Conservation (phyloP, 495 filamentous ascomycete genomes). For the Talaromyces nanjingensis region DNA sequence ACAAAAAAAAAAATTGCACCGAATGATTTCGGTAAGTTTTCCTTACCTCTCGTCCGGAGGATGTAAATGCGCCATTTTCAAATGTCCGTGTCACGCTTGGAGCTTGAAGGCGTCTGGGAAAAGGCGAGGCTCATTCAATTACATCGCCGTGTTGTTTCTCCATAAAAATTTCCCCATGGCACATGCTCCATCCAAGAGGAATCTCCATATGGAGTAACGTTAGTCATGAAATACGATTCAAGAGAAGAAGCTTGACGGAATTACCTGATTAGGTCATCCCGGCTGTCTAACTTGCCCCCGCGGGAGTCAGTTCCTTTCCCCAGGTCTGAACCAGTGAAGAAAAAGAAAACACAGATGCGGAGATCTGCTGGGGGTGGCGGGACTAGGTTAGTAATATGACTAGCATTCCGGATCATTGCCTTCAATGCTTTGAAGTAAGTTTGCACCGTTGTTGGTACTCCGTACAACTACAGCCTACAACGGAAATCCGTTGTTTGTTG, state of each 20-base stretch:
- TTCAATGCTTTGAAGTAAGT: not conserved
- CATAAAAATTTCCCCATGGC: not conserved
- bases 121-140: not conserved
- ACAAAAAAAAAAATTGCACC: no score
- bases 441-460: not conserved
- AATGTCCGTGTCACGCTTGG: not conserved
- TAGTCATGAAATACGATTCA: not conserved
- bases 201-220: not conserved
- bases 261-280: not conserved
- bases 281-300: not conserved
- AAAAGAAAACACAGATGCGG: not conserved
- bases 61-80: not conserved
- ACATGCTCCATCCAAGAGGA: not conserved
- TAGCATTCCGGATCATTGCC: not conserved
- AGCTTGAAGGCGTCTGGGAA: no score
- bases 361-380: not conserved
- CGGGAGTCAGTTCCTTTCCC: not conserved
- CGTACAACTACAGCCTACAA: not conserved
- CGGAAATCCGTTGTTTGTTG: not conserved
- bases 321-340: not conserved
- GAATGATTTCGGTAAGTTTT: no score
- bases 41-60: no score
- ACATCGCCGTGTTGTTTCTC: not conserved
- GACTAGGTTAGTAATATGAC: not conserved
- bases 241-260: not conserved